phyloP scores from a whole-genome alignment of 2,329 filamentous ascomycete species.

The Colletotrichum phormii region DNA sequence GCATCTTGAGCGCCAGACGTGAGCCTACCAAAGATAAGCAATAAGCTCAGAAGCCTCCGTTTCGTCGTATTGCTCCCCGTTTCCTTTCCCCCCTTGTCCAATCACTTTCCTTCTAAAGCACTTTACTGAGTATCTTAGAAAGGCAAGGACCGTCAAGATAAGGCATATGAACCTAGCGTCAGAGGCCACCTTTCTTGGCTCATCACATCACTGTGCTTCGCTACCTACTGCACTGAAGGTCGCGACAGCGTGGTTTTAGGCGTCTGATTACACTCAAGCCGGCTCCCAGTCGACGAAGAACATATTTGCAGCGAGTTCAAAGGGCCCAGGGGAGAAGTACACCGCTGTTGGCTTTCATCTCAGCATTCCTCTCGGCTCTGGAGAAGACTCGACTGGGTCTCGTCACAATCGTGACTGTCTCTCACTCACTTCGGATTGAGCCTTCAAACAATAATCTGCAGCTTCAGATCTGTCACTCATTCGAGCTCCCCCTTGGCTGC shows the following conservation, averaged over 20 bases:
- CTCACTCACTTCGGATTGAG: background rate
- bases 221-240: background rate
- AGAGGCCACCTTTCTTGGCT: slow-evolving; percentile 1
- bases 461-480: background rate
- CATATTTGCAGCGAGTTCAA: background rate
- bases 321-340: background rate
- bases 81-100: slow-evolving; percentile 1
- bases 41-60: slow-evolving; percentile 31
- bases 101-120: slow-evolving; percentile 17
- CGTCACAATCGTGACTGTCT: background rate
- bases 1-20: slow-evolving; percentile 30
- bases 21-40: slow-evolving; percentile 35
- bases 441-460: background rate
- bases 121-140: slow-evolving; percentile 22
- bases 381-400: background rate
- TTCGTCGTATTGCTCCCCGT: slow-evolving; percentile 24
- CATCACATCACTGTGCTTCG: background rate
- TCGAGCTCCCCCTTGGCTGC: slow-evolving; percentile 1
- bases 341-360: background rate
- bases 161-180: slow-evolving; percentile 29
- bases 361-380: background rate
- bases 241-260: background rate
- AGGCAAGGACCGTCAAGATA: slow-evolving; percentile 29
- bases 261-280: background rate
- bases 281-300: background rate